phyloP scores from a whole-genome alignment of 495 filamentous ascomycete genomes.

The Articulospora tetracladia region DNA sequence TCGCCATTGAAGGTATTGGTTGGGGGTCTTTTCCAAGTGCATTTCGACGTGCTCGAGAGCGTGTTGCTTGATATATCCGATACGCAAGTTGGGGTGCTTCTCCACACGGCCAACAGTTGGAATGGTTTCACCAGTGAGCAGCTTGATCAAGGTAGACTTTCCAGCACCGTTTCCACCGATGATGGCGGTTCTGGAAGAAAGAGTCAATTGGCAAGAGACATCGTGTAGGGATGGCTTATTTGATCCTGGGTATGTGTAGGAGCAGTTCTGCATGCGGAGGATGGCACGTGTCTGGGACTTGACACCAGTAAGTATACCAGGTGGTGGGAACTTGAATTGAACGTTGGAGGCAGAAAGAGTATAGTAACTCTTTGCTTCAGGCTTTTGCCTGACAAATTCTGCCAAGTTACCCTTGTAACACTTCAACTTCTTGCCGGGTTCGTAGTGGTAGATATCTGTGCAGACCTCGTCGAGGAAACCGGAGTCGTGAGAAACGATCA shows the following conservation, averaged over 20 bases:
- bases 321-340: constrained; percentile 96
- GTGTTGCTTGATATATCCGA: constrained; percentile 99
- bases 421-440: constrained; percentile 87
- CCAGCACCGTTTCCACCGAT: constrained; percentile 97
- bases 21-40: constrained; percentile 98
- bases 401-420: constrained; percentile 94
- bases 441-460: constrained; percentile 99
- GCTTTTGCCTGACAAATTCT: constrained; percentile 84
- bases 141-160: constrained; percentile 97
- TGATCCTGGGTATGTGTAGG: constrained; percentile 85
- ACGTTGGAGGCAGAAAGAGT: constrained; percentile 86
- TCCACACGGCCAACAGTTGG: constrained; percentile 86
- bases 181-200: constrained; percentile 92
- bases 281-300: constrained; percentile 92
- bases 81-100: constrained; percentile 98
- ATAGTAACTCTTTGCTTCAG: constrained; percentile 99
- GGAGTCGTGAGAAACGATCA: constrained; percentile 98
- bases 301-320: constrained; percentile 90
- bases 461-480: constrained; percentile 95
- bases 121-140: constrained; percentile 92
- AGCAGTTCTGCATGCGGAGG: constrained; percentile 87
- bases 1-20: constrained; percentile 98
- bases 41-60: constrained; percentile 98
- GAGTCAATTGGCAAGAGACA: constrained; percentile 77
- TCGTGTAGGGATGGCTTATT: constrained; percentile 82